Percentiles rank a stretch among this genome's conserved stretches.
phyloP scores from a whole-genome alignment of 2,329 filamentous ascomycete genomes.

The Colletotrichum sp. region DNA sequence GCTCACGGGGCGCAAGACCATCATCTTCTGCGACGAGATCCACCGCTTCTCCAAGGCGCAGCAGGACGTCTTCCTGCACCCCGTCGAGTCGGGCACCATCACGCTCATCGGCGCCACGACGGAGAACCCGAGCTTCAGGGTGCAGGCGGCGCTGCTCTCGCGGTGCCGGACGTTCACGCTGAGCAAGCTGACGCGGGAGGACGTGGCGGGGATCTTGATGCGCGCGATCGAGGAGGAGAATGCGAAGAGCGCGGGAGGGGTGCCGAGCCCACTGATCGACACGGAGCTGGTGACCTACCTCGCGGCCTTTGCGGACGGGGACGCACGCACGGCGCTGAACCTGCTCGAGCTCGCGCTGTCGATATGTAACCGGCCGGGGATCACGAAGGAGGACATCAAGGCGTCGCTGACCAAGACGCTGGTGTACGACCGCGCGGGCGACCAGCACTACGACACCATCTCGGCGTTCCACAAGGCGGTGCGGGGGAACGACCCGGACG shows the following conservation, averaged over 20 bases:
- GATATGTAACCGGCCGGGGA: slow-evolving; percentile 64
- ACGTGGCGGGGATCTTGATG: slow-evolving; percentile 75
- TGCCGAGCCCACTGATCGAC: slow-evolving; percentile 67
- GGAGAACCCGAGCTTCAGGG: slow-evolving; percentile 94
- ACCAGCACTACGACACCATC: slow-evolving; percentile 98
- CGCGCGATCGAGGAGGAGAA: slow-evolving; percentile 73
- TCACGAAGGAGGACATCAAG: slow-evolving; percentile 81
- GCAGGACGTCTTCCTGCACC: slow-evolving; percentile 92
- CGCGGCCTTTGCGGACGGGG: slow-evolving; percentile 86
- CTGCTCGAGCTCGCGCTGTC: slow-evolving; percentile 89
- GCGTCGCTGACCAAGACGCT: slow-evolving; percentile 85
- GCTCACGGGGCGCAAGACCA: slow-evolving; percentile 87
- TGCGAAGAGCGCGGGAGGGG: slow-evolving; percentile 22
- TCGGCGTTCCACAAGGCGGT: slow-evolving; percentile 97
- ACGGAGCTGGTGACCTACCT: slow-evolving; percentile 81
- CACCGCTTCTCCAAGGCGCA: slow-evolving; percentile 91
- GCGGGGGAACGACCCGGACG: slow-evolving; percentile 84
- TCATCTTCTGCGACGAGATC: slow-evolving; percentile 98
- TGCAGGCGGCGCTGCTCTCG: slow-evolving; percentile 85
- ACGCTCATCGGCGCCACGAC: slow-evolving; percentile 95
- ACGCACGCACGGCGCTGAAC: slow-evolving; percentile 91
- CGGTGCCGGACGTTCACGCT: slow-evolving; percentile 92
- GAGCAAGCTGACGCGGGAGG: slow-evolving; percentile 71
- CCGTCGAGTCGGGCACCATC: slow-evolving; percentile 88
- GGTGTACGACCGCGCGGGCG: slow-evolving; percentile 92